Percentiles rank a stretch among this genome's conserved stretches.
Conservation (phyloP, 1,139 yeast species). For the Blastobotrys capitulatus region DNA sequence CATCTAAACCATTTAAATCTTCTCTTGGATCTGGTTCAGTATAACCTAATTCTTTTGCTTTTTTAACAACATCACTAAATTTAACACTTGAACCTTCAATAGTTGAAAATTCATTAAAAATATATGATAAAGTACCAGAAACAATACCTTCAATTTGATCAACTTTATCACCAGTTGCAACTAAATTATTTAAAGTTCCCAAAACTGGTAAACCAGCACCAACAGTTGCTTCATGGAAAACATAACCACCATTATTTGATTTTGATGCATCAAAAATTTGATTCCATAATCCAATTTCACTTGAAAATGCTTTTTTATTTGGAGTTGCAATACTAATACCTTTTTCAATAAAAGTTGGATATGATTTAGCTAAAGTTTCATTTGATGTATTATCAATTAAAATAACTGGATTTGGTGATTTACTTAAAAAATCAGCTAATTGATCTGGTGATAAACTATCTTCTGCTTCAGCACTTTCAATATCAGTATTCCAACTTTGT, state of each 20-base stretch:
- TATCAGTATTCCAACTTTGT: slow-evolving; percentile 46
- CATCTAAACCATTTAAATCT: slow-evolving; percentile 95
- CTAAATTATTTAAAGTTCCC: slow-evolving; percentile 79
- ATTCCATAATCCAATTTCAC: slow-evolving; percentile 69
- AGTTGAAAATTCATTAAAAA: slow-evolving; percentile 88
- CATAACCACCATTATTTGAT: slow-evolving; percentile 60
- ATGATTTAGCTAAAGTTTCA: slow-evolving; percentile 64
- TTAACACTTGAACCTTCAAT: slow-evolving; percentile 52
- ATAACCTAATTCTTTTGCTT: slow-evolving; percentile 88
- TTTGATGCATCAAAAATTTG: slow-evolving; percentile 52
- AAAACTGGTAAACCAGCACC: slow-evolving; percentile 98
- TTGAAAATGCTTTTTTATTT: slow-evolving; percentile 95
- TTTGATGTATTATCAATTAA: slow-evolving; percentile 92
- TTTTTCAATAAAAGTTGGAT: slow-evolving; percentile 63
- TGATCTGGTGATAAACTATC: slow-evolving; percentile 52
- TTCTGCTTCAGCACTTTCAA: slow-evolving; percentile 39
- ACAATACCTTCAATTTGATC: slow-evolving; percentile 92
- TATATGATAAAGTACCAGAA: slow-evolving; percentile 94
- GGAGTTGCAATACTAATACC: slow-evolving; percentile 97
- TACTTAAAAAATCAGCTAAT: slow-evolving; percentile 56
- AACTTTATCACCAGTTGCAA: slow-evolving; percentile 88
- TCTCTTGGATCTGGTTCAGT: slow-evolving; percentile 99
- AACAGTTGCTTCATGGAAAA: slow-evolving; percentile 97
- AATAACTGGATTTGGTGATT: slow-evolving; percentile 69
- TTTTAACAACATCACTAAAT: slow-evolving; percentile 83